Base-by-base conservation (phyloP, 352 stramenopile genomes). In the Phytophthora ohioensis region DNA sequence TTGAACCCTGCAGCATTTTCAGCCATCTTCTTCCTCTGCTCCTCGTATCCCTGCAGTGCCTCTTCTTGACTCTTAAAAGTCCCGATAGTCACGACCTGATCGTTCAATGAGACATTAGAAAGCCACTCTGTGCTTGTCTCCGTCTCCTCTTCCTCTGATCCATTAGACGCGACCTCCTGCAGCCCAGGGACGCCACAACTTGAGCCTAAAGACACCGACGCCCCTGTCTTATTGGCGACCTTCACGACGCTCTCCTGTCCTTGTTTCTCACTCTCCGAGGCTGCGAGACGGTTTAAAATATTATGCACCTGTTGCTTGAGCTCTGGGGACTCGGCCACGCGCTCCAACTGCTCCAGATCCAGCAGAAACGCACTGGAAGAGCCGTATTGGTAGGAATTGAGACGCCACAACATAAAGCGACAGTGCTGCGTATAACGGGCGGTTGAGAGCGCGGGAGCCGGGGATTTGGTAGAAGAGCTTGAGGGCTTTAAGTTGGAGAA, bases 351-450 rank as follows among this genome's bases (percentile, higher is more conserved):
- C 47, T 79, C 64, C 49, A 91, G 74, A 67, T 93, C 85, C 38
- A 72, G 65, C 41, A 71, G 60, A 60, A 91, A 91, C 6, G 83
- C 80, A 21, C 73, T 75, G n/a, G 67, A 57, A 27, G 83, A 80
- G 38, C 67, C 76, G 68, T 90, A 93, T 46, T 91, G 75, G 56
- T 90, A 91, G 46, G 79, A 82, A 64, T 91, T 91, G 54, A 91
- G 72, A 32, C 80, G 75, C 56, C 67, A 70, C 21, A 85, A 55
- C 59, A 91, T 79, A 4, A 71, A 55, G 61, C 67, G 73, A 54
- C 72, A 82, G 71, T 85, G 79, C 54, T 69, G 64, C 61, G 68
- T 57, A 42, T 70, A 75, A 43, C 43, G 51, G 41, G 72, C 61
- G n/a, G 0, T 46, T 38, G 48, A 35, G 34, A 30, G 5, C 49